phyloP scores from a whole-genome alignment of 257 asterid genomes.

The Gynochthodes officinalis region DNA sequence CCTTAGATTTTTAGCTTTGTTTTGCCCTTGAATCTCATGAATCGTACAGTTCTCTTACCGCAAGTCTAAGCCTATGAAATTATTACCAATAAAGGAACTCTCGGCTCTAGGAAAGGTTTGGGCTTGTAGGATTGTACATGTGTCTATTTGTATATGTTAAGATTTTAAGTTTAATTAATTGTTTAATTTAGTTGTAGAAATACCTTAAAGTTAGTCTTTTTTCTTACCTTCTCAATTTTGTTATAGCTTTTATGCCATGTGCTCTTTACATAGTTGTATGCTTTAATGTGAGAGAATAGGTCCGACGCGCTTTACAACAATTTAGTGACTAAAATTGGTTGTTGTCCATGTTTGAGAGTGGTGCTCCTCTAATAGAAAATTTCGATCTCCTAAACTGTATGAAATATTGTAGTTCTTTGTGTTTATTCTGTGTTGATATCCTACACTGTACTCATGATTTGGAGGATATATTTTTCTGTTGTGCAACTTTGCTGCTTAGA shows the following conservation, averaged over 20 bases:
- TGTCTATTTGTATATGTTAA: too few relatives aligned
- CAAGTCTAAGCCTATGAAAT: background rate
- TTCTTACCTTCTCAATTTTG: too few relatives aligned
- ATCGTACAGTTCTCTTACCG: background rate
- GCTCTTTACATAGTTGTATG: too few relatives aligned
- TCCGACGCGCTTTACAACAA: too few relatives aligned
- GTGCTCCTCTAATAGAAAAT: too few relatives aligned
- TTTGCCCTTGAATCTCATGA: background rate
- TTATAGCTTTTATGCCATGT: too few relatives aligned
- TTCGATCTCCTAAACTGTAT: too few relatives aligned
- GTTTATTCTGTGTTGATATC: background rate
- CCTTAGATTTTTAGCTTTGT: conserved; percentile 11
- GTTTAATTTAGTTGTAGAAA: background rate
- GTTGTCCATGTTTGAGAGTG: too few relatives aligned
- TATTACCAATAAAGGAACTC: background rate
- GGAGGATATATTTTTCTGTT: background rate
- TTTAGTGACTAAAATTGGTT: too few relatives aligned
- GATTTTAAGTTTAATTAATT: background rate
- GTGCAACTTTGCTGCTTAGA: too few relatives aligned
- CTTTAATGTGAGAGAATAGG: background rate
- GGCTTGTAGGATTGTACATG: background rate
- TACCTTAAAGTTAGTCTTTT: too few relatives aligned
- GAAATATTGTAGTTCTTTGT: background rate
- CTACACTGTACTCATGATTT: background rate
- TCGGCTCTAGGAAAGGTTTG: background rate